Evolutionary conservation across 257 asterid genomes (phyloP).

Genomic region (Solanum stenotomum): DNA sequence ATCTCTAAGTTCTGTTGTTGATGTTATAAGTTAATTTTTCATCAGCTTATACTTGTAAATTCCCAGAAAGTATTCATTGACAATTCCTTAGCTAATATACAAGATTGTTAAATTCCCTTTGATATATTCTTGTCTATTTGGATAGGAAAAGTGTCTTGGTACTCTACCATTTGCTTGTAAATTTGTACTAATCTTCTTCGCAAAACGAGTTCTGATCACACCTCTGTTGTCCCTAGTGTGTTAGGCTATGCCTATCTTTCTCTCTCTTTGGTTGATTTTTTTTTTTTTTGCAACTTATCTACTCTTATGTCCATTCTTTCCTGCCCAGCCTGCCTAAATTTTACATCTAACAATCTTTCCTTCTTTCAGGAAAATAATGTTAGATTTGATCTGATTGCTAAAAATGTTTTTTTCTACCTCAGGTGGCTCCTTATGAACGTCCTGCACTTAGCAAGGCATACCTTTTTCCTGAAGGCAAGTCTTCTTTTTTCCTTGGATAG

Average conservation of each 20-base stretch:
- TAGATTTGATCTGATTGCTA: neutral
- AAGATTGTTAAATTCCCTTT: neutral
- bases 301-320: neutral
- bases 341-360: neutral
- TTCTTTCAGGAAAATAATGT: neutral
- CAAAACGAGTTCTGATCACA: neutral
- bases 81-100: neutral
- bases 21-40: neutral
- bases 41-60: neutral
- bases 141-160: neutral
- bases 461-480: slow-evolving; percentile 92
- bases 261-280: neutral
- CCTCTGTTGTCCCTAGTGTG: neutral
- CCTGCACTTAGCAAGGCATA: slow-evolving; percentile 97
- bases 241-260: neutral
- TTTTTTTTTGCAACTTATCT: neutral
- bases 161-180: neutral
- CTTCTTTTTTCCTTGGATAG: neutral
- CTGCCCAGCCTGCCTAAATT: neutral
- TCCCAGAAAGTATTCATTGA: neutral
- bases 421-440: slow-evolving; percentile 99
- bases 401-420: slow-evolving; percentile 7
- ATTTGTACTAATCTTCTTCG: neutral
- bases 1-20: neutral
- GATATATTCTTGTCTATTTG: neutral